Evolutionary conservation across 305 asterid genomes (phyloP), one percentile per base, ranked within the genome.

Genomic region (Fraxinus velutina): DNA sequence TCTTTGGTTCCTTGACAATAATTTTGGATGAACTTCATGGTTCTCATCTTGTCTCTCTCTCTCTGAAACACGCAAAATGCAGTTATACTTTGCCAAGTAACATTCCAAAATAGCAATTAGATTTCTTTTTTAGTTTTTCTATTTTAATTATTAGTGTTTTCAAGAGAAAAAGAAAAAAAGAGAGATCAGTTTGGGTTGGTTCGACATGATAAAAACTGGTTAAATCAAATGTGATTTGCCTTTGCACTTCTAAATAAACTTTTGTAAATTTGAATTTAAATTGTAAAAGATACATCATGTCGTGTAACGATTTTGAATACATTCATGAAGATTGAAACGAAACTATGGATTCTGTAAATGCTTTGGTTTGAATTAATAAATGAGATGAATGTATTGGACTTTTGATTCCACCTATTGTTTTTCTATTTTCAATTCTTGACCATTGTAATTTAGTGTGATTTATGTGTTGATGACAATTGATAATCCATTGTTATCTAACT

Each of bases 1-100:
- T 12, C 8, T 71, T 84, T 6, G 17, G 21, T 29, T 81, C 47
- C 29, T n/a, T 62, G 75, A 60, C 85, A 68, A 73, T 19, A 80
- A 73, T 55, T 33, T 74, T 47, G 79, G 39, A 55, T 34, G 17
- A 74, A 4, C 76, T 66, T 22, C 75, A 50, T 80, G 70, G 73
- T 36, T 73, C 64, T 42, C n/a, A 2, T 42, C 52, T 42, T 3
- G 4, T 39, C 19, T 47, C 57, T 55, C 10, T 55, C 66, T 57
- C 68, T 55, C 66, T 55, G 27, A 55, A 5, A 55, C 27, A 6
- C 27, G 19, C 64, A 55, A 57, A 47, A 19, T 57, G 29, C 29
- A 19, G 4, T 19, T 57, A 19, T 19, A 19, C 10, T 19, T 57
- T 6, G 29, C 29, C 64, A 57, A 57, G 29, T 57, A 29, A 57